Evolutionary conservation across 139 green algal species (phyloP).

Genomic region (Micractinium conductrix): DNA sequence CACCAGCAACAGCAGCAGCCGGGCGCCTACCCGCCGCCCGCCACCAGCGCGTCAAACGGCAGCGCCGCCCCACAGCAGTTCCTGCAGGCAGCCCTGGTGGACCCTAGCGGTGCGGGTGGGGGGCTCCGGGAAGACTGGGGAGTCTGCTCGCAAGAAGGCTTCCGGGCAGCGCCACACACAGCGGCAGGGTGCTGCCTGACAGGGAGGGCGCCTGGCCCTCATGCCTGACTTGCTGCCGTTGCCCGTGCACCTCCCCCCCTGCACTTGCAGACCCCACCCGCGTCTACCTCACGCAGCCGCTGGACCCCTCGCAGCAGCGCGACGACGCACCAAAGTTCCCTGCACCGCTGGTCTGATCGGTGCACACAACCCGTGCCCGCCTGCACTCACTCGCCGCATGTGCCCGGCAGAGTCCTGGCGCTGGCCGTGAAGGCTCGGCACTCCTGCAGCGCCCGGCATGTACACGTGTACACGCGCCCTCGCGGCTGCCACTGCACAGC

Average conservation of each 20-base stretch:
- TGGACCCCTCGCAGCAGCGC: slow-evolving; percentile 4
- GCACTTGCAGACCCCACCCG: slow-evolving; percentile 18
- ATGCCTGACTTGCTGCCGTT: background rate
- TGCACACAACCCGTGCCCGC: no score
- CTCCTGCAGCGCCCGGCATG: no score
- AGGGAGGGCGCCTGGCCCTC: no score
- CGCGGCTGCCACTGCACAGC: no score
- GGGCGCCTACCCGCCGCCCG: background rate
- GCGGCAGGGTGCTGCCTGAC: no score
- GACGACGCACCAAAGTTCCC: slow-evolving; percentile 39
- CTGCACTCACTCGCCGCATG: no score
- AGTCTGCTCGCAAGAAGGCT: no score
- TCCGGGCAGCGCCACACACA: no score
- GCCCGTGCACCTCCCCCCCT: no score
- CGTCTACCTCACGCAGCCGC: slow-evolving; percentile 41
- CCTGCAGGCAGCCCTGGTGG: slow-evolving; percentile 38
- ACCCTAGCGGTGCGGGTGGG: slow-evolving; percentile 35
- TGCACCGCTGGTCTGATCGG: slow-evolving; percentile 8
- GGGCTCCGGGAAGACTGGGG: no score
- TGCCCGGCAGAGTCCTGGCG: background rate
- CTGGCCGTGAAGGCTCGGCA: no score
- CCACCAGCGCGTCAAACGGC: background rate
- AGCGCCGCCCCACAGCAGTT: slow-evolving; percentile 14
- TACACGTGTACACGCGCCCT: no score
- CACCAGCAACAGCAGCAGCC: background rate